Evolutionary conservation across 768 basidiomycete species (phyloP).

Genomic region (Leccinum uliginosum): DNA sequence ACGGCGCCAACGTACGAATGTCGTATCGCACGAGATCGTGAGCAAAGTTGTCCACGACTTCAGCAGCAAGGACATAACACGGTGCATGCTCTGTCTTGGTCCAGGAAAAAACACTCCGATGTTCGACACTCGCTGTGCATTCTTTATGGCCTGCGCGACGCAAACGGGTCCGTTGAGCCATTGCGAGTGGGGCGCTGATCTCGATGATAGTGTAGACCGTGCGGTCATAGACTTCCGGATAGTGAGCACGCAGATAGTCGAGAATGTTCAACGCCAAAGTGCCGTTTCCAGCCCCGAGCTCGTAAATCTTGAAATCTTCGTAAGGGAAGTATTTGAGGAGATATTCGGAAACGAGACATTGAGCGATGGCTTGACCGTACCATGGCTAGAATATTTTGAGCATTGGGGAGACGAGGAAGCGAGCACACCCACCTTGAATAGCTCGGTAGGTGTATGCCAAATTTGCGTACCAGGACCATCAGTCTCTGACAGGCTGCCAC

Average conservation of each 20-base stretch:
- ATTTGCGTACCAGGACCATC: constrained; percentile 81
- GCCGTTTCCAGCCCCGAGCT: constrained; percentile 97
- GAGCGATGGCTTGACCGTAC: constrained; percentile 88
- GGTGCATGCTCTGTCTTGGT: constrained; percentile 67
- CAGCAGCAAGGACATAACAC: constrained; percentile 92
- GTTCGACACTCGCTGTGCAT: constrained; percentile 56
- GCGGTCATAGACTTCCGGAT: constrained; percentile 91
- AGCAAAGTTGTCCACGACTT: constrained; percentile 98
- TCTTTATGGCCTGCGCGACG: constrained; percentile 32
- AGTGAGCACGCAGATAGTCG: constrained; percentile 65
- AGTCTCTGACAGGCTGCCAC: constrained; percentile 52
- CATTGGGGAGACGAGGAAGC: neutral
- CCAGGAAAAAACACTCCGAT: constrained; percentile 88
- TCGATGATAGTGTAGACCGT: constrained; percentile 94
- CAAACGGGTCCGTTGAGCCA: constrained; percentile 67
- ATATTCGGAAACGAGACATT: constrained; percentile 87
- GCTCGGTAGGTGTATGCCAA: constrained; percentile 98
- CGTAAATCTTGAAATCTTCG: constrained; percentile 93
- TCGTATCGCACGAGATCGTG: constrained; percentile 95
- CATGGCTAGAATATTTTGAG: constrained; percentile 60
- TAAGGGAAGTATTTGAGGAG: constrained; percentile 94
- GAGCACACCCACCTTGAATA: constrained; percentile 73
- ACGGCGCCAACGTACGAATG: constrained; percentile 69
- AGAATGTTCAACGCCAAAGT: constrained; percentile 89
- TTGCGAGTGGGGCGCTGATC: constrained; percentile 77